These are phyloP conservation scores for Entomortierella beljakovae DNA, from an alignment of 192 early-diverging fungal genomes.

Conservation along the genomic window DNA sequence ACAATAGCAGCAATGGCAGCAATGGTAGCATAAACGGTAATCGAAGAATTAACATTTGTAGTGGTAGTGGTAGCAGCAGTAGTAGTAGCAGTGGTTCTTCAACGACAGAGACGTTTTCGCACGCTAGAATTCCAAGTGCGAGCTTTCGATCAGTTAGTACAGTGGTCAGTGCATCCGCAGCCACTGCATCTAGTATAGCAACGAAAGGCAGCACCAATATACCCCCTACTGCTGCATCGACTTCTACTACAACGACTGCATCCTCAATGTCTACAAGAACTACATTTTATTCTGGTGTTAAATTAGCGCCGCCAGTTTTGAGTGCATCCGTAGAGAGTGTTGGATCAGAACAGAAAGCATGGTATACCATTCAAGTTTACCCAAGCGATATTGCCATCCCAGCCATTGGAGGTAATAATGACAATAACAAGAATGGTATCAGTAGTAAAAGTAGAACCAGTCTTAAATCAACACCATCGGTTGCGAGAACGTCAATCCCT, in stretches of 20 bases:
- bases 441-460: not conserved
- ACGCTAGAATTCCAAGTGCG: not conserved
- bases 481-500: constrained; percentile 18
- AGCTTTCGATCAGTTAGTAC: not conserved
- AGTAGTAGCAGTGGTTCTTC: not conserved
- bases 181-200: not conserved
- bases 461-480: not conserved
- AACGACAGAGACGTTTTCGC: not conserved
- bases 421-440: not conserved
- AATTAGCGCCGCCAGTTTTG: constrained; percentile 38
- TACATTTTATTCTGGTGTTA: constrained; percentile 47
- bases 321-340: constrained; percentile 28
- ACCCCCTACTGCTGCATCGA: not conserved
- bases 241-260: not conserved
- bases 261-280: constrained; percentile 27
- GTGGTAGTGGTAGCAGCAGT: not conserved
- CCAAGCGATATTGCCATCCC: constrained; percentile 24
- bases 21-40: not conserved
- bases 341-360: constrained; percentile 27
- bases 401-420: not conserved
- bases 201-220: too few species aligned
- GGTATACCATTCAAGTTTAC: constrained; percentile 46
- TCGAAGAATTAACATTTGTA: not conserved
- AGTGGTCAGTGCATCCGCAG: not conserved
- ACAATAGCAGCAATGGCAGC: not conserved